Percentiles rank a stretch among this genome's conserved stretches.
Evolutionary conservation across 2,329 filamentous ascomycete genomes (phyloP).

Genomic region (Penicillium sp.): DNA sequence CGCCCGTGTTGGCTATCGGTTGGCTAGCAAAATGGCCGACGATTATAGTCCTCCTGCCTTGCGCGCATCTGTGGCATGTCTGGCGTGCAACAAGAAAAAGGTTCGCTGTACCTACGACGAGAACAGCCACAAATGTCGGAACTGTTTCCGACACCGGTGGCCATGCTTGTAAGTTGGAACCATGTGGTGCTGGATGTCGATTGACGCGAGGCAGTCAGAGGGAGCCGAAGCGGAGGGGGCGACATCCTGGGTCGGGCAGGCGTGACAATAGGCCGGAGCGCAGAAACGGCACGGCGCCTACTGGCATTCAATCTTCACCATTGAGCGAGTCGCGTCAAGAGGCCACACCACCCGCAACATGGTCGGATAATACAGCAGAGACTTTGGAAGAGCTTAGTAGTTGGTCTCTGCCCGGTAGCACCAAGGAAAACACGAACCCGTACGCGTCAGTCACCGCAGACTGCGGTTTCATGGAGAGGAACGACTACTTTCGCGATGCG

Average conservation of each 20-base stretch:
- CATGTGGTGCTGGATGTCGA: background rate
- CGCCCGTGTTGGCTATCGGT: background rate
- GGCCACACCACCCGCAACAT: background rate
- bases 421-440: conserved; percentile 18
- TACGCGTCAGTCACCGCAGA: conserved; percentile 24
- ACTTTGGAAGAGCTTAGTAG: background rate
- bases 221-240: background rate
- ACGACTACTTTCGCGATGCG: conserved; percentile 34
- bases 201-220: background rate
- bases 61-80: conserved; percentile 35
- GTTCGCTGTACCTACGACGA: conserved; percentile 35
- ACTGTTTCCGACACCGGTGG: conserved; percentile 34
- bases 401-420: background rate
- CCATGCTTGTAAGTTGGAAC: conserved; percentile 30
- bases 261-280: background rate
- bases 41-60: conserved; percentile 29
- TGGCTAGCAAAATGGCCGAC: background rate
- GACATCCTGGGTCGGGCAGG: background rate
- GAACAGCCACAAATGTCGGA: conserved; percentile 29
- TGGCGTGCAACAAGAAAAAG: conserved; percentile 40
- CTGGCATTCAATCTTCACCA: background rate
- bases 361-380: background rate
- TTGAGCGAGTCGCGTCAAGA: background rate
- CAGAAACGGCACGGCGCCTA: background rate
- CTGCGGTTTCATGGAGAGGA: conserved; percentile 36